Evolutionary conservation across 441 rosid species (phyloP).

Genomic region (Mallotus repandus): DNA sequence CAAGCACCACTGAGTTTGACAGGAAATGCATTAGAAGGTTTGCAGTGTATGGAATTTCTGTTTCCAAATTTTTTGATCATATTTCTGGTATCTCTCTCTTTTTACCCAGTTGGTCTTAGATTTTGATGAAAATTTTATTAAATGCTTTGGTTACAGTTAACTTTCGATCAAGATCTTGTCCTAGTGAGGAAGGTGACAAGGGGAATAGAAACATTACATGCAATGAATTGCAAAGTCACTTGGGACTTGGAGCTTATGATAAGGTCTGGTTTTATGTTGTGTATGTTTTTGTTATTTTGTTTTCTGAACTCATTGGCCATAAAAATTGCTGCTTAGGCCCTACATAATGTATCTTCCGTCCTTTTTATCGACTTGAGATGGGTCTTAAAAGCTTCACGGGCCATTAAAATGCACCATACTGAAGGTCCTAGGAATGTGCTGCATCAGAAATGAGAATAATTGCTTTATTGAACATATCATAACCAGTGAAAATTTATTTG

Average conservation of each 20-base stretch:
- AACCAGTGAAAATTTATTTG: not conserved
- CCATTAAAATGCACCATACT: not conserved
- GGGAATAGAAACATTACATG: slow-evolving; percentile 27
- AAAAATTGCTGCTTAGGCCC: not conserved
- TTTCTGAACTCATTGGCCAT: not conserved
- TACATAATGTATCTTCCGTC: not conserved
- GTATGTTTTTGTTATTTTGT: not conserved
- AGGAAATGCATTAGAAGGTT: slow-evolving; percentile 44
- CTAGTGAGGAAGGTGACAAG: slow-evolving; percentile 27
- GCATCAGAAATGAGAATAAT: not conserved
- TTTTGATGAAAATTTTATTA: not conserved
- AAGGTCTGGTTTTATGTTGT: slow-evolving; percentile 38
- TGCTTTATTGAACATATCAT: no score
- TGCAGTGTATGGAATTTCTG: slow-evolving; percentile 1
- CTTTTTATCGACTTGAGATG: not conserved
- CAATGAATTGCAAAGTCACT: slow-evolving; percentile 28
- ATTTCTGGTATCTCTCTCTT: not conserved
- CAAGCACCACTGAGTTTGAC: slow-evolving; percentile 26
- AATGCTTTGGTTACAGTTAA: slow-evolving; percentile 32
- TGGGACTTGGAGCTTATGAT: slow-evolving; percentile 30
- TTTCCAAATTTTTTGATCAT: slow-evolving; percentile 15
- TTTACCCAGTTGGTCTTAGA: not conserved
- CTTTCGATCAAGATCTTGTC: slow-evolving; percentile 26
- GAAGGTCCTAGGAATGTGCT: not conserved
- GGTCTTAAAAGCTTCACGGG: not conserved